A percentile compares a stretch with the other conserved stretches of the same genome.
phyloP scores from a whole-genome alignment of 805 yeast species.

The Cyberlindnera veronae region DNA sequence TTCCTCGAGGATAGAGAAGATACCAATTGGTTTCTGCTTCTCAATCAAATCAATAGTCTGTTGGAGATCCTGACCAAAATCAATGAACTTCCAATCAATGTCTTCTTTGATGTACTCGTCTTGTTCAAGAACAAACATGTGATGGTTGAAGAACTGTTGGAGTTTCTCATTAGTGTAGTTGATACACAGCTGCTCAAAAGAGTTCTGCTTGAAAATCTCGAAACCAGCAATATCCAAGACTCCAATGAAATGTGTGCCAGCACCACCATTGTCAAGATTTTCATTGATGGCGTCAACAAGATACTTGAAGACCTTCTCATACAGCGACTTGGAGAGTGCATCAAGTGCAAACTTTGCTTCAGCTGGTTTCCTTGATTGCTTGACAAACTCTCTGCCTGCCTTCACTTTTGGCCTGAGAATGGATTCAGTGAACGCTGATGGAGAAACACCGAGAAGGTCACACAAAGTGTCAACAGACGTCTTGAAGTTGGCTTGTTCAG shows the following conservation, averaged over 20 bases:
- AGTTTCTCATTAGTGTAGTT: constrained; percentile 96
- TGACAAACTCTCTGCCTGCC: constrained; percentile 86
- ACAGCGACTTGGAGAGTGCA: constrained; percentile 82
- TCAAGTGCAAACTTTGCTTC: constrained; percentile 83
- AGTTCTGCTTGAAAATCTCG: constrained; percentile 90
- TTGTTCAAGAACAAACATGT: constrained; percentile 95
- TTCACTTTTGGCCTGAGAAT: constrained; percentile 78
- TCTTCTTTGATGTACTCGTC: constrained; percentile 92
- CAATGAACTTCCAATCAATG: constrained; percentile 94
- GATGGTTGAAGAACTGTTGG: constrained; percentile 97
- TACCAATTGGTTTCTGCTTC: constrained; percentile 66
- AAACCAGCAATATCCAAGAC: constrained; percentile 97
- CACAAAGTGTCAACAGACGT: constrained; percentile 51
- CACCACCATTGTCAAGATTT: constrained; percentile 48
- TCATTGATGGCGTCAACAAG: constrained; percentile 74
- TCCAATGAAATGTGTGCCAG: constrained; percentile 69
- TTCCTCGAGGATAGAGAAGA: constrained; percentile 84
- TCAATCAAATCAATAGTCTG: constrained; percentile 94
- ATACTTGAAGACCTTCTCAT: constrained; percentile 77
- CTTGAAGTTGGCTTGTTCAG: constrained; percentile 73
- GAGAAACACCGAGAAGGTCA: constrained; percentile 60
- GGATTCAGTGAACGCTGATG: constrained; percentile 50
- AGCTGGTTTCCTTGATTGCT: constrained; percentile 69
- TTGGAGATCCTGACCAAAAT: constrained; percentile 91
- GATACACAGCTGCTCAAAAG: constrained; percentile 96